Evolutionary conservation across 495 filamentous ascomycete species (phyloP), one percentile per base, ranked within the genome.

Genomic region (Venustampulla echinocandica): DNA sequence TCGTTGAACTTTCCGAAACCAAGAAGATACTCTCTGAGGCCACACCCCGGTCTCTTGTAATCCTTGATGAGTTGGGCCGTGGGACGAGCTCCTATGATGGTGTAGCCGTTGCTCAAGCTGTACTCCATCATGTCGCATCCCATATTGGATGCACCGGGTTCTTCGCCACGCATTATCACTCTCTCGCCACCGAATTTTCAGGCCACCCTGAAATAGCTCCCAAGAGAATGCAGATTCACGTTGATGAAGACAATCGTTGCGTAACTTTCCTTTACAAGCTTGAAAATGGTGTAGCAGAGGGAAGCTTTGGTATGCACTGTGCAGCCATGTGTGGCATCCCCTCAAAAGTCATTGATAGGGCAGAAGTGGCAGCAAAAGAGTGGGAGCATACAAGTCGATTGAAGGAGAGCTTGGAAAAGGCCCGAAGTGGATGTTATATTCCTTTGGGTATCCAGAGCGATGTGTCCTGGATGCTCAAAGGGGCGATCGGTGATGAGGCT

Each of bases 271-370:
- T 99, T 46, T 99, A 99, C 63, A 92, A 90, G 58, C 74, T 99
- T 0, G 93, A 97, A 65, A 76, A 84, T 17, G 93, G 93, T 6
- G 90, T 99, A 30, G 93, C 93, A 2, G 93, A 97, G 66, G 93
- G 93, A 1, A 92, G 85, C 56, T 97, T 96, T 65, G 93, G 93
- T 54, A 99, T 99, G 93, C 93, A 97, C 63, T 99, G 93, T 61
- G 93, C 93, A 1, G 78, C 85, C 27, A 99, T 97, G 92, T 99
- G 93, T 51, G 93, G 93, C 1, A 96, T 99, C 36, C 73, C 89
- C 0, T 69, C 65, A 33, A 81, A 79, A 56, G 83, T 99, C 23
- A 84, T 99, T 35, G 81, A 89, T 59, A 64, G 81, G 13, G 92
- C 93, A 2, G 93, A 97, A 62, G 72, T 74, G 17, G 93, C 93